Evolutionary conservation across 2,329 filamentous ascomycete genomes (phyloP).

Genomic region (Aspergillus ruber): DNA sequence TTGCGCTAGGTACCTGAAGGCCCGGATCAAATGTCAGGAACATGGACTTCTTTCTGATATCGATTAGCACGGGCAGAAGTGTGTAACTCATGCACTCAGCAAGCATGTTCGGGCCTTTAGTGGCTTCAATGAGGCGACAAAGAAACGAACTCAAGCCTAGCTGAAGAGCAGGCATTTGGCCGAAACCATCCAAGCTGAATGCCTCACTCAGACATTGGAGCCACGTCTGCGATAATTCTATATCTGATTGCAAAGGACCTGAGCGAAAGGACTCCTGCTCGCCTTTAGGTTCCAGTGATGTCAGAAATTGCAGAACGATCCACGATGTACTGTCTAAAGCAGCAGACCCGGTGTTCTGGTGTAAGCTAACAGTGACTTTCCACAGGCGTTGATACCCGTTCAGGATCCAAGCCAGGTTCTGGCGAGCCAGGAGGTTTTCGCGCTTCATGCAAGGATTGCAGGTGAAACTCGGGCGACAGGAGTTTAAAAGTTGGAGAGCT

Average conservation of each 20-base stretch:
- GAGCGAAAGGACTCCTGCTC: conserved; percentile 14
- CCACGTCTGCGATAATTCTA: conserved; percentile 22
- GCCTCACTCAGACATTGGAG: conserved; percentile 27
- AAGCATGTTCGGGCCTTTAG: conserved; percentile 12
- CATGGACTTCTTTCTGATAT: conserved; percentile 12
- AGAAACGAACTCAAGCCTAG: conserved; percentile 22
- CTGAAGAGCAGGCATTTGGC: conserved; percentile 22
- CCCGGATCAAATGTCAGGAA: conserved; percentile 19
- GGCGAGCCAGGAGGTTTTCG: conserved; percentile 19
- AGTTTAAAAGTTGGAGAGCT: conserved; percentile 24
- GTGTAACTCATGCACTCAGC: conserved; percentile 18
- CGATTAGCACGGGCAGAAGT: conserved; percentile 19
- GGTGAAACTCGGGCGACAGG: conserved; percentile 16
- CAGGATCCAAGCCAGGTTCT: conserved; percentile 27
- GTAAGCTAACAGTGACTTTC: conserved; percentile 22
- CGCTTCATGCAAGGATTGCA: conserved; percentile 7
- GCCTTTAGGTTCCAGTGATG: conserved; percentile 16
- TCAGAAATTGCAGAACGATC: conserved; percentile 22
- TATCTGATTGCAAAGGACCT: conserved; percentile 14
- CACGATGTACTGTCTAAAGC: conserved; percentile 12
- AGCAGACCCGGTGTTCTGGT: conserved; percentile 13
- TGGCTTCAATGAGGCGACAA: conserved; percentile 17
- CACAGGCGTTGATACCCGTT: conserved; percentile 30
- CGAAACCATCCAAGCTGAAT: conserved; percentile 17
- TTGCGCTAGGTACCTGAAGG: conserved; percentile 24